A percentile compares a stretch with the other conserved stretches of the same genome.
These are phyloP conservation scores for Cercospora sp. DNA, from an alignment of 2,329 filamentous ascomycete genomes.

Conservation along the genomic window DNA sequence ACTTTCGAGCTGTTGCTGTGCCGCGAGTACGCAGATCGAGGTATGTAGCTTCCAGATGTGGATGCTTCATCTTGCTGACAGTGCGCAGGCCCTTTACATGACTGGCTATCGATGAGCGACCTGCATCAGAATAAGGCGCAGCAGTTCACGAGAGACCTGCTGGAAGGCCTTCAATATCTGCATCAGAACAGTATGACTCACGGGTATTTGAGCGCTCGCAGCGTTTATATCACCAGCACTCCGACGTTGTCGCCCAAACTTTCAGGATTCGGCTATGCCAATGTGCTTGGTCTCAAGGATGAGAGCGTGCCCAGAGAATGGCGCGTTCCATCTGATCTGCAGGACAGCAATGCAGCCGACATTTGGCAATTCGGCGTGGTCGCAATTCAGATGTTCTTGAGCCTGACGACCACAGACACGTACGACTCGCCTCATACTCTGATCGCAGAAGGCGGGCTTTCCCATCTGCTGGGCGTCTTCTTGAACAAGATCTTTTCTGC, in stretches of 20 bases:
- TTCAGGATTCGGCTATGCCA: slow-evolving; percentile 70
- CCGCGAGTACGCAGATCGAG: slow-evolving; percentile 32
- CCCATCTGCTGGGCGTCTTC: slow-evolving; percentile 74
- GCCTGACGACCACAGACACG: slow-evolving; percentile 70
- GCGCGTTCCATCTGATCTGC: slow-evolving; percentile 18
- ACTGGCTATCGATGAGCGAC: slow-evolving; percentile 72
- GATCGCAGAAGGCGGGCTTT: slow-evolving; percentile 69
- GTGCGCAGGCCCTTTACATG: slow-evolving; percentile 67
- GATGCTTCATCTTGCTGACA: not conserved
- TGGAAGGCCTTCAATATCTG: slow-evolving; percentile 84
- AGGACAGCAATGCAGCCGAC: slow-evolving; percentile 66
- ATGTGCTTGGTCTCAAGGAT: slow-evolving; percentile 56
- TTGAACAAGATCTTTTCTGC: slow-evolving; percentile 84
- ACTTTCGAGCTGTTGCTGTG: slow-evolving; percentile 32
- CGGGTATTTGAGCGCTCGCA: slow-evolving; percentile 30
- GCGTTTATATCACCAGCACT: slow-evolving; percentile 28
- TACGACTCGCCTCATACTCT: slow-evolving; percentile 77
- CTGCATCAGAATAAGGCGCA: slow-evolving; percentile 74
- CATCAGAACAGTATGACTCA: slow-evolving; percentile 84
- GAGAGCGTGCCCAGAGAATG: slow-evolving; percentile 26
- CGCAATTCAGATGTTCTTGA: slow-evolving; percentile 92
- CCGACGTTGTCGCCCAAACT: slow-evolving; percentile 59
- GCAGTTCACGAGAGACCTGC: slow-evolving; percentile 86
- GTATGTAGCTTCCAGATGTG: not conserved
- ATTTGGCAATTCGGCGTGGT: slow-evolving; percentile 94